Base-by-base conservation (phyloP, 495 filamentous ascomycete species). In the Bathelium albidoporum region DNA sequence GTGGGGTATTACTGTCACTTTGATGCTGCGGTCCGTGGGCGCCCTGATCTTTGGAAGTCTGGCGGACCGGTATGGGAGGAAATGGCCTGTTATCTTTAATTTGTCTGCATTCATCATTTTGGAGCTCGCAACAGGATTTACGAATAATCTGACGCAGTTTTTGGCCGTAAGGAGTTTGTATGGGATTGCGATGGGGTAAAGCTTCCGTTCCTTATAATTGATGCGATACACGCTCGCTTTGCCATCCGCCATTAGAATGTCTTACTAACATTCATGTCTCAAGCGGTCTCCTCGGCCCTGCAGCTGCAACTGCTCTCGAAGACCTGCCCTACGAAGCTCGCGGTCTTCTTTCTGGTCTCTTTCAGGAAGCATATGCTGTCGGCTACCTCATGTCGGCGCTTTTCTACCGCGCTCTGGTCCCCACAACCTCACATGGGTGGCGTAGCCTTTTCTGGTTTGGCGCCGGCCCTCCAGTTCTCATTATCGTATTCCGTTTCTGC, bases 361-460 rank as follows among this genome's bases (percentile, higher is more conserved):
- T 71, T 41, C 53, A 71, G 53, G 66, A 71, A 59, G 69, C 65
- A 20, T 70, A 73, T 41, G 69, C 67, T 32, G 62, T 67, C 16
- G 71, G 71, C 58, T 73, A 73, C 44, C 65, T 73, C 5, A 63
- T 73, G 16, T 67, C 69, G 12, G 67, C 69, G 18, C 55, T 70
- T 22, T 73, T 73, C 60, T 70, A 72, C 31, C 62, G 71, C 10
- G 74, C 68, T 24, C 65, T 76, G 1, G 68, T 70, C 16, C 65
- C 70, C 5, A 73, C 70, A 1, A 74, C 73, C 2, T 60, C 62
- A 18, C 67, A 74, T 53, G 68, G 69, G 22, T 76, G 73, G 74
- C 60, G 74, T 10, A 69, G 66, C 32, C 43, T 75, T 2, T 75
- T 73, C 62, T 74, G 71, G 71, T 75, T 75, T 45, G 73, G 73